A percentile compares a stretch with the other conserved stretches of the same genome.
Conservation (phyloP, 2,329 filamentous ascomycete genomes). For the Elsinoe ampelina region DNA sequence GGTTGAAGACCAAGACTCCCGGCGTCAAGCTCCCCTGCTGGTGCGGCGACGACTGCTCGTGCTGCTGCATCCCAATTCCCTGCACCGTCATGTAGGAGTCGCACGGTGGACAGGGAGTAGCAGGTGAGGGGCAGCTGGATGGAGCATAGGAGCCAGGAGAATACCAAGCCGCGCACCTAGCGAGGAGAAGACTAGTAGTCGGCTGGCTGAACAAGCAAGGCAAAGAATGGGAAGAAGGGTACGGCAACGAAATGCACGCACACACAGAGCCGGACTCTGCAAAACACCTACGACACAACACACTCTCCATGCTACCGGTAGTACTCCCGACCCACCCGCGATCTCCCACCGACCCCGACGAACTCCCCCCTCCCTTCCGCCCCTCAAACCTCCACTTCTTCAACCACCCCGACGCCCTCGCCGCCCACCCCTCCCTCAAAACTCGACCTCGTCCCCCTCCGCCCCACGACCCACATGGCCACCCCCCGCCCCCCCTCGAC, state of each 20-base stretch:
- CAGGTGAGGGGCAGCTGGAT: background rate
- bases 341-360: too few relatives aligned
- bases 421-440: too few relatives aligned
- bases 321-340: too few relatives aligned
- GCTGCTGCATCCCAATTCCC: slow-evolving; percentile 22
- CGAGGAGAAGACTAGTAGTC: too few relatives aligned
- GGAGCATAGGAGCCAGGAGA: background rate
- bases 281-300: background rate
- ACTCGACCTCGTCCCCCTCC: too few relatives aligned
- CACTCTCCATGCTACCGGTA: too few relatives aligned
- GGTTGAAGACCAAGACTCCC: slow-evolving; percentile 18
- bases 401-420: too few relatives aligned
- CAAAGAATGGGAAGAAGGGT: background rate
- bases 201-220: background rate
- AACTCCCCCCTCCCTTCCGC: too few relatives aligned
- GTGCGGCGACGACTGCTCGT: slow-evolving; percentile 24
- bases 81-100: slow-evolving; percentile 20
- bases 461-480: too few relatives aligned
- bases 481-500: background rate
- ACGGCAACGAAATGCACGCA: background rate
- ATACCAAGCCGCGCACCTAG: too few relatives aligned
- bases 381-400: too few relatives aligned
- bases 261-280: background rate
- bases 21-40: slow-evolving; percentile 27
- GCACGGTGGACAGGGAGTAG: background rate